These are phyloP conservation scores for Beauveria australis DNA, from an alignment of 2,329 filamentous ascomycete genomes.

Conservation along the genomic window DNA sequence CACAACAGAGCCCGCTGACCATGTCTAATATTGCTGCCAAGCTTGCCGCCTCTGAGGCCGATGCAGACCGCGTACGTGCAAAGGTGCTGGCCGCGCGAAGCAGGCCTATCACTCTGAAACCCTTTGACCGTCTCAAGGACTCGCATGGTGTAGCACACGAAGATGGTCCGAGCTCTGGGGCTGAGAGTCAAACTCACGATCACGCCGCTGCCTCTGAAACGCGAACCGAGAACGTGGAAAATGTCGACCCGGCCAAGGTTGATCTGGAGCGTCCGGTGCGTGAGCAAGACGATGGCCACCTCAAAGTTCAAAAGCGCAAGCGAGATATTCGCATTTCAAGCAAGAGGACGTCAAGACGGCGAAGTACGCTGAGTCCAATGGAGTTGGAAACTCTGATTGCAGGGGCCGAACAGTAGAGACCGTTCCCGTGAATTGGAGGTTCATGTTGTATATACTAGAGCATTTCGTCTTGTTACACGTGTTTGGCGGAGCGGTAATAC, in stretches of 20 bases:
- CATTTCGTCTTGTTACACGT: not conserved
- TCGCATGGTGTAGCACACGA: not conserved
- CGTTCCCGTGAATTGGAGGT: not conserved
- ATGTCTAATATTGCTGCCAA: conserved; percentile 57
- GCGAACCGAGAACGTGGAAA: conserved; percentile 13
- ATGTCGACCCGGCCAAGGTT: conserved; percentile 29
- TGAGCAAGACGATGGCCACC: conserved; percentile 15
- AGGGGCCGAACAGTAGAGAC: conserved; percentile 33
- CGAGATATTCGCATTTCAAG: conserved; percentile 40
- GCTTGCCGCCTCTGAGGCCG: conserved; percentile 55
- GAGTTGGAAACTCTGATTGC: conserved; percentile 60
- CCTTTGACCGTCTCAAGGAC: conserved; percentile 12
- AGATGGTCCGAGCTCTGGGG: not conserved
- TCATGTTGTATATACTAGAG: not conserved
- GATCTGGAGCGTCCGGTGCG: conserved; percentile 17
- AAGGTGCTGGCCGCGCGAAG: conserved; percentile 47
- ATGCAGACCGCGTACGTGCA: conserved; percentile 53
- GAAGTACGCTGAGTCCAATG: conserved; percentile 68
- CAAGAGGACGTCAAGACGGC: conserved; percentile 52
- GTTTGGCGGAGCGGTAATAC: not conserved
- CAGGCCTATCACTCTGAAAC: conserved; percentile 16
- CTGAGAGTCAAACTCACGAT: not conserved
- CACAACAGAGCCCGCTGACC: conserved; percentile 49
- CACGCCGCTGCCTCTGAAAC: not conserved
- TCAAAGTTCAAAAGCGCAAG: conserved; percentile 35